These are phyloP conservation scores for Lachancea quebecensis DNA, from an alignment of 805 yeast species.

Conservation along the genomic window DNA sequence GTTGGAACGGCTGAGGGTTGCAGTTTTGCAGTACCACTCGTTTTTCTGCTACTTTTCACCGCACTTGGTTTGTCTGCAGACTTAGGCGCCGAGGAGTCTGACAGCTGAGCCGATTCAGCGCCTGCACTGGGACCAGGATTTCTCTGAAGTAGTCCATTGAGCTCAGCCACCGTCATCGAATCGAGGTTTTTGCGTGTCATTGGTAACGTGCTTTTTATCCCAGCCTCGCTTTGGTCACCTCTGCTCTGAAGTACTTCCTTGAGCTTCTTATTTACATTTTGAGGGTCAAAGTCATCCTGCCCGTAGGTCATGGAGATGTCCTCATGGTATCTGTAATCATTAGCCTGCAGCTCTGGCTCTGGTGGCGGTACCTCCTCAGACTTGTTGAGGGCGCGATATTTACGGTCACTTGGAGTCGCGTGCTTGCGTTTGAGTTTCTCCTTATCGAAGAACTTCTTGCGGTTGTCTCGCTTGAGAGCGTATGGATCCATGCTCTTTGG, in stretches of 20 bases:
- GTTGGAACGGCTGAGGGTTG: constrained; percentile 14
- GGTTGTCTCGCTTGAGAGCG: constrained; percentile 34
- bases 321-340: constrained; percentile 20
- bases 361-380: constrained; percentile 18
- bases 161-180: constrained; percentile 15
- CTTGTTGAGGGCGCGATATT: constrained; percentile 25
- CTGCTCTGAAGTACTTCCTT: constrained; percentile 11
- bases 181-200: constrained; percentile 18
- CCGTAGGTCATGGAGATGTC: constrained; percentile 14
- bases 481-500: constrained; percentile 20
- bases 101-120: neutral
- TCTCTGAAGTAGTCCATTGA: constrained; percentile 14
- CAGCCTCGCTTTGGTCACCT: neutral
- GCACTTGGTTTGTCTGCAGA: too few relatives aligned
- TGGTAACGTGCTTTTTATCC: constrained; percentile 3
- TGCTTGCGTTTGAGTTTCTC: constrained; percentile 34
- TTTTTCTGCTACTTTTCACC: too few relatives aligned
- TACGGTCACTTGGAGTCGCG: constrained; percentile 33
- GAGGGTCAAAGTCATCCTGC: constrained; percentile 2
- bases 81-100: too few relatives aligned
- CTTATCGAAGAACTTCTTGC: constrained; percentile 38
- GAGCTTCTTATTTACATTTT: constrained; percentile 7
- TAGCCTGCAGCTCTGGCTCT: constrained; percentile 14
- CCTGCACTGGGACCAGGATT: neutral
- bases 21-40: too few relatives aligned